Conservation (phyloP, 2,329 filamentous ascomycete species). For the Pestalotiopsis sp. region DNA sequence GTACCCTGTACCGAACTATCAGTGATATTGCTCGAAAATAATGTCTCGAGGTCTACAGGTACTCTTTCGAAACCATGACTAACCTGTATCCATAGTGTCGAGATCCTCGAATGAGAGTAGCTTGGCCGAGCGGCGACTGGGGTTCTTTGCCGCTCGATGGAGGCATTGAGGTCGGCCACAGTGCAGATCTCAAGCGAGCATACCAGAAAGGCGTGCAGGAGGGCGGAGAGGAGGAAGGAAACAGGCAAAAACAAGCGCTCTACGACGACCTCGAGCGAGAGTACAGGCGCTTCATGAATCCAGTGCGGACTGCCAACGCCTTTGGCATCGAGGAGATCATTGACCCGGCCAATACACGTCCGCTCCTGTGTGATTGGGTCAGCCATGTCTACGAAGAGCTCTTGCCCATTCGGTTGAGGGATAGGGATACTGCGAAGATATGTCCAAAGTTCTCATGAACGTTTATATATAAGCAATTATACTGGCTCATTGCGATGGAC, state of each 20-base stretch:
- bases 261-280: constrained; percentile 62
- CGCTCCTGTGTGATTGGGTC: constrained; percentile 58
- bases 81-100: constrained; percentile 40
- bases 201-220: constrained; percentile 22
- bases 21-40: background rate
- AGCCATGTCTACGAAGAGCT: constrained; percentile 47
- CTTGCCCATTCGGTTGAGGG: constrained; percentile 4
- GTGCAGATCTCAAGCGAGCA: constrained; percentile 56
- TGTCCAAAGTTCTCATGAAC: constrained; percentile 8
- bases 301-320: constrained; percentile 64
- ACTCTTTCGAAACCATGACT: background rate
- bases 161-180: constrained; percentile 66
- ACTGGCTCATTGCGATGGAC: background rate
- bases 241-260: constrained; percentile 43
- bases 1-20: background rate
- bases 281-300: constrained; percentile 65
- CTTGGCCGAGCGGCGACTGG: constrained; percentile 67
- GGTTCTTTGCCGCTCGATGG: constrained; percentile 65
- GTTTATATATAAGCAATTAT: background rate
- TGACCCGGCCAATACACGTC: constrained; percentile 61
- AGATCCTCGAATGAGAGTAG: constrained; percentile 62
- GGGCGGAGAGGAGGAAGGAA: constrained; percentile 23
- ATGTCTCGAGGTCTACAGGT: background rate
- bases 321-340: constrained; percentile 69
- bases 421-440: constrained; percentile 11